Base-by-base conservation (phyloP, 257 asterid genomes). In the Solanum stenotomum region DNA sequence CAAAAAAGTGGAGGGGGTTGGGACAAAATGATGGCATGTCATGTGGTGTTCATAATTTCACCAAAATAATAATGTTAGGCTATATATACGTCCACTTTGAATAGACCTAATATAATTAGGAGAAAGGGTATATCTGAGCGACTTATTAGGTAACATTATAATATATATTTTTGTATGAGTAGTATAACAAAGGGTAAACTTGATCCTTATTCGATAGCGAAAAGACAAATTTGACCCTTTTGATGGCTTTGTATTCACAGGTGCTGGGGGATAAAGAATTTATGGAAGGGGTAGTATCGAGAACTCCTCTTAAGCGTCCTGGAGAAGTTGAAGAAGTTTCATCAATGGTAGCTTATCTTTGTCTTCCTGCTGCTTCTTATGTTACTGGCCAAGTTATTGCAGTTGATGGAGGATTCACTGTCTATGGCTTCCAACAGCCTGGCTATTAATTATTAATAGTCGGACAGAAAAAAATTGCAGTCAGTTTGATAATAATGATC, bases 301-400 rank as follows among this genome's bases (percentile, higher is more conserved):
- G 96, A 90, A 95, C 98, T 22, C 98, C 98, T 61, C 92, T 95
- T 40, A 87, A 89, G 83, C 98, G 98, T 22, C 90, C 90, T 1
- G 98, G 98, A 87, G 96, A 96, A 91, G 92, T 96, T 0, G 86
- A 91, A 82, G 99, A 96, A 90, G 98, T 95, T 11, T 95, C 98
- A 16, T 94, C 96, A 6, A 61, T 94, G 87, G 98, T 94, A 9
- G 96, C 98, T 67, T 96, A 90, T 91, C 95, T 96, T 20, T 96
- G 98, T 90, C 98, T 96, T 65, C 98, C 98, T n/a, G 93, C 95
- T 82, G 98, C 98, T 85, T 94, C 98, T 0, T 95, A 95, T 83
- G 91, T 95, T 15, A 94, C 96, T 35, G 98, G 98, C 2, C 96
- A 96, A 93, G 89, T 94, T 63, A 86, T 96, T 6, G 90, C 93